A percentile compares a stretch with the other conserved stretches of the same genome.
phyloP scores from a whole-genome alignment of 2,329 filamentous ascomycete genomes.

The Alternaria arbusti region DNA sequence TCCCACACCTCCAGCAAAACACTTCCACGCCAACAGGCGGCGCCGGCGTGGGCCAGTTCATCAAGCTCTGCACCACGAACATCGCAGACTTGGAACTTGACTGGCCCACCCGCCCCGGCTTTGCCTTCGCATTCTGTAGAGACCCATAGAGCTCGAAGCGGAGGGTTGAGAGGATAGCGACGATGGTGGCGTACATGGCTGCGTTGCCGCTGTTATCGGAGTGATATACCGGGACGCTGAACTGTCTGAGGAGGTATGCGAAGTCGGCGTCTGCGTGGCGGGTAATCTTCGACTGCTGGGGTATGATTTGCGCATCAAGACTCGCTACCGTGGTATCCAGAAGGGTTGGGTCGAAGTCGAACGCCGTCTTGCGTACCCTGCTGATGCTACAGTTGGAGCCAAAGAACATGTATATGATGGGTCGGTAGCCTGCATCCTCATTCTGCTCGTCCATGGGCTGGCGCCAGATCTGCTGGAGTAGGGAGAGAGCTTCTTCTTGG shows the following conservation, averaged over 20 bases:
- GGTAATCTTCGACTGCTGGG: slow-evolving; percentile 15
- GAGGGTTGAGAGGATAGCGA: slow-evolving; percentile 16
- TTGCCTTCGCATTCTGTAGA: slow-evolving; percentile 4
- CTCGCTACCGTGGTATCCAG: slow-evolving; percentile 17
- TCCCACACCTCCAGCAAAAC: slow-evolving; percentile 19
- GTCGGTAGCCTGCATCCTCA: slow-evolving; percentile 5
- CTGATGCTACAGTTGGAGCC: slow-evolving; percentile 10
- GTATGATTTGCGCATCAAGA: slow-evolving; percentile 22
- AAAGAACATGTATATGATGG: slow-evolving; percentile 20
- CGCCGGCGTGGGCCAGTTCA: slow-evolving; percentile 20
- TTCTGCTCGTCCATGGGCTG: slow-evolving; percentile 18
- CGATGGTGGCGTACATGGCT: slow-evolving; percentile 20
- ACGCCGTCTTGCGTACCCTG: slow-evolving; percentile 1
- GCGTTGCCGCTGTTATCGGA: slow-evolving; percentile 15
- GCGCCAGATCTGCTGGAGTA: slow-evolving; percentile 19
- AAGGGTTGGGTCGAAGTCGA: slow-evolving; percentile 16
- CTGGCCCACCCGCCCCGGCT: slow-evolving; percentile 14
- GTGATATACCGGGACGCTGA: slow-evolving; percentile 2
- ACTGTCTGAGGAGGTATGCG: slow-evolving; percentile 10
- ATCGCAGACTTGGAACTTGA: slow-evolving; percentile 12
- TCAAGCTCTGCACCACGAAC: slow-evolving; percentile 16
- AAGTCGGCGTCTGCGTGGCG: not conserved
- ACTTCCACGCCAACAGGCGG: slow-evolving; percentile 14
- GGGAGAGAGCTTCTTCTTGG: slow-evolving; percentile 4
- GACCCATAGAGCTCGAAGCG: slow-evolving; percentile 13